Percentiles rank a stretch among this genome's conserved stretches.
Conservation (phyloP, 2,329 filamentous ascomycete species). For the Trichoderma sp. region DNA sequence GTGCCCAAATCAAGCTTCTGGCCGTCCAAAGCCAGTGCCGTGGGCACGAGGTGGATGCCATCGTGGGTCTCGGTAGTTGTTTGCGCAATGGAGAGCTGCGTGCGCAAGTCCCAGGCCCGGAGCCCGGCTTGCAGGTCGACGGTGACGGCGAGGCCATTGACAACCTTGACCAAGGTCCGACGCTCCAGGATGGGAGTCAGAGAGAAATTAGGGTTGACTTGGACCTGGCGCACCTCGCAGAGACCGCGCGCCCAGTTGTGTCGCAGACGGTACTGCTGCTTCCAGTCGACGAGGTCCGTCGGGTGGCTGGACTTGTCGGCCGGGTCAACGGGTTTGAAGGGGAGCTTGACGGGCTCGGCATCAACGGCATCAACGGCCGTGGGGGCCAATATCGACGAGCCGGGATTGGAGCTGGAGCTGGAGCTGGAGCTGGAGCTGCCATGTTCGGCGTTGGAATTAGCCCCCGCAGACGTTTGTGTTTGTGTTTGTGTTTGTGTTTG, state of each 20-base stretch:
- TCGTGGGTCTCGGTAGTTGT: constrained; percentile 33
- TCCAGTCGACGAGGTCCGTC: constrained; percentile 67
- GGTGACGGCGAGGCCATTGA: constrained; percentile 74
- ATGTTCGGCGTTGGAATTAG: constrained; percentile 31
- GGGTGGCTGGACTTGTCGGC: constrained; percentile 36
- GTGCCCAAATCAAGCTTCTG: constrained; percentile 40
- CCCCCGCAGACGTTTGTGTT: constrained; percentile 44
- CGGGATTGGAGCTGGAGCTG: not conserved
- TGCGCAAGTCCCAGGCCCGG: constrained; percentile 73
- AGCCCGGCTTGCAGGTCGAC: constrained; percentile 69
- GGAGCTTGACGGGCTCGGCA: constrained; percentile 29
- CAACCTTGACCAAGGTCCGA: constrained; percentile 71
- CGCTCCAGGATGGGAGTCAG: constrained; percentile 32
- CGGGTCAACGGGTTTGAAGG: constrained; percentile 46
- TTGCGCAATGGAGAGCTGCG: constrained; percentile 58
- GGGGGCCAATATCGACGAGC: not conserved
- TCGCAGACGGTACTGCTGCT: constrained; percentile 79
- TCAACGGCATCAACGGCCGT: not conserved
- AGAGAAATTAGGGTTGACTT: constrained; percentile 47
- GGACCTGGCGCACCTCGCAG: constrained; percentile 76
- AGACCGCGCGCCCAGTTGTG: constrained; percentile 88
- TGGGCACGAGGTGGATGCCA: constrained; percentile 45
- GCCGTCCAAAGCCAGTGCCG: constrained; percentile 65
- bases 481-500: constrained; percentile 36
- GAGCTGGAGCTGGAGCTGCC: not conserved